Evolutionary conservation across 768 basidiomycete species (phyloP).

Genomic region (Cytidiella melzeri): DNA sequence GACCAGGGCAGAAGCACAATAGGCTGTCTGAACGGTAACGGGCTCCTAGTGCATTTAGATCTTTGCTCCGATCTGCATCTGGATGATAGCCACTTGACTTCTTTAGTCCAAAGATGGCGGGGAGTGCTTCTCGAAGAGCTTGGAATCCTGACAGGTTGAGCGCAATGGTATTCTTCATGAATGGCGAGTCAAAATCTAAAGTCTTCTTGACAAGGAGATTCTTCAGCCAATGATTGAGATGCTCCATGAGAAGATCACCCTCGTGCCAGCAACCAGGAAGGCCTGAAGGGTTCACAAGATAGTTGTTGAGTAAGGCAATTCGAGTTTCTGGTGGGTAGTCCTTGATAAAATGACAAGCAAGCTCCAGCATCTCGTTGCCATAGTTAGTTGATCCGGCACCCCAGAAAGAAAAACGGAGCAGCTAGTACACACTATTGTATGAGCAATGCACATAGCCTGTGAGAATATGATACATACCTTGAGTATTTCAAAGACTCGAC

Average conservation of each 20-base stretch:
- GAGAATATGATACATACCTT: not conserved
- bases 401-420: slow-evolving; percentile 5
- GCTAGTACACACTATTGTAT: not conserved
- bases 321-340: not conserved
- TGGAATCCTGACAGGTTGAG: not conserved
- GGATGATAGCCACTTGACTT: no score
- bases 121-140: not conserved
- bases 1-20: not conserved
- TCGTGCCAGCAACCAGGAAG: not conserved
- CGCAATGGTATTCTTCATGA: not conserved
- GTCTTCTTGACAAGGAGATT: not conserved
- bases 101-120: not conserved
- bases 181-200: not conserved
- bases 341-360: slow-evolving; percentile 4
- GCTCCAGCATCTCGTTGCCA: slow-evolving; percentile 3
- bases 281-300: slow-evolving; percentile 3
- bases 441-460: not conserved
- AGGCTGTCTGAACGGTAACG: not conserved
- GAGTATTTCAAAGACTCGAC: not conserved
- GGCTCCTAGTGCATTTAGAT: not conserved
- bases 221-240: slow-evolving; percentile 1
- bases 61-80: not conserved
- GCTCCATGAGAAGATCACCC: slow-evolving; percentile 1
- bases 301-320: not conserved
- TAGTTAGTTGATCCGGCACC: slow-evolving; percentile 1